A percentile compares a stretch with the other conserved stretches of the same genome.
phyloP scores from a whole-genome alignment of 2,329 filamentous ascomycete species.

The Colletotrichum kahawae region DNA sequence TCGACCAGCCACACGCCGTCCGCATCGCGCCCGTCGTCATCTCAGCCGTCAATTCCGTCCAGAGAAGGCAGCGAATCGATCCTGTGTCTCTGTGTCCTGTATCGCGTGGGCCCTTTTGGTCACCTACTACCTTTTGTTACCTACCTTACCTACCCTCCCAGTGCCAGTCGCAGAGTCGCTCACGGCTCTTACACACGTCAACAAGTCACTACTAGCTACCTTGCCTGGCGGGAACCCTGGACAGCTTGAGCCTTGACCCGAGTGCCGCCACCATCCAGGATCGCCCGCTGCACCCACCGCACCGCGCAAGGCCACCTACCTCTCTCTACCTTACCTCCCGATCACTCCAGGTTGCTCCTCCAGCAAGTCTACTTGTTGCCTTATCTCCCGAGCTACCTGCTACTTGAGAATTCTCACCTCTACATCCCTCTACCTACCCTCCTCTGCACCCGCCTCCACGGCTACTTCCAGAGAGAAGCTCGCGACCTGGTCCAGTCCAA shows the following conservation, averaged over 20 bases:
- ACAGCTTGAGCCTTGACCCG: background rate
- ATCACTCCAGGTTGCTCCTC: background rate
- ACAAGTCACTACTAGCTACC: background rate
- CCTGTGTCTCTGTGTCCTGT: background rate
- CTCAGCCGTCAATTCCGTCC: background rate
- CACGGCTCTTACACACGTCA: background rate
- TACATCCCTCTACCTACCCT: background rate
- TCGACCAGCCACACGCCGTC: background rate
- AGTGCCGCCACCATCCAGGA: constrained; percentile 8
- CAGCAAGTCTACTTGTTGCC: background rate
- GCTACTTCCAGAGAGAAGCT: background rate
- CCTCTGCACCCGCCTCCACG: background rate
- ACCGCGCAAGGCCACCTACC: background rate
- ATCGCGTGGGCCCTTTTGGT: background rate
- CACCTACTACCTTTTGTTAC: too few species aligned
- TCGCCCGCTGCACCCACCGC: constrained; percentile 14
- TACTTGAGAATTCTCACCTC: background rate
- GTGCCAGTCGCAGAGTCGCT: background rate
- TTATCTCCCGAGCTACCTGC: background rate
- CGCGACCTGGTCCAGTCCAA: background rate
- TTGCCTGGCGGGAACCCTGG: background rate
- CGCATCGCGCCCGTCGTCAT: background rate
- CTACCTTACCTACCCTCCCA: background rate
- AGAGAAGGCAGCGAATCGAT: background rate
- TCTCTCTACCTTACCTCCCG: background rate